These are phyloP conservation scores for Paxillus rubicundulus DNA, from an alignment of 768 basidiomycete species.

Conservation along the genomic window DNA sequence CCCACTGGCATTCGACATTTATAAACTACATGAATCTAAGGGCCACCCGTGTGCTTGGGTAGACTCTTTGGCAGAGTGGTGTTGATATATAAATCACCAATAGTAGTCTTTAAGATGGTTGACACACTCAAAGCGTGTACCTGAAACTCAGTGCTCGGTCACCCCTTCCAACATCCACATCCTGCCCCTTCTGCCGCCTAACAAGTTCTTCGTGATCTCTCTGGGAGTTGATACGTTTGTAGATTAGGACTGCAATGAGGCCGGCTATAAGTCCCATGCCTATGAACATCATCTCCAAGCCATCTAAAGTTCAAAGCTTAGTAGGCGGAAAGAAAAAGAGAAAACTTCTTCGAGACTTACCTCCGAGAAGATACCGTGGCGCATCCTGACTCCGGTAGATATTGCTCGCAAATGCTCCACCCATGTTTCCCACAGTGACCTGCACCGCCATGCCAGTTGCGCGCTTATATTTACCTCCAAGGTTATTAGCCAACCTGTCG, in stretches of 20 bases:
- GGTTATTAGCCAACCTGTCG: conserved; percentile 51
- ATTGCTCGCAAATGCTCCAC: conserved; percentile 62
- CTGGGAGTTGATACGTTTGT: conserved; percentile 53
- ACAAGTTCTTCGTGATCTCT: conserved; percentile 38
- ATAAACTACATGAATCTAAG: too few species aligned
- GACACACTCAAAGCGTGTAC: conserved; percentile 39
- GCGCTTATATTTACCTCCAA: conserved; percentile 69
- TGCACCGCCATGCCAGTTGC: conserved; percentile 66
- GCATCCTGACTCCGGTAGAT: conserved; percentile 58
- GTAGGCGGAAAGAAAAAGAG: not conserved
- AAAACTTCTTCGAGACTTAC: conserved; percentile 38
- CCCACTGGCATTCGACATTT: too few species aligned
- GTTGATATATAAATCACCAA: too few species aligned
- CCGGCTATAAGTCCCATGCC: conserved; percentile 58
- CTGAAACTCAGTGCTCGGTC: conserved; percentile 58
- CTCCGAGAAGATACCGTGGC: conserved; percentile 61
- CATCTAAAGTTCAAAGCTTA: conserved; percentile 38
- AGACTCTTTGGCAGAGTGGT: too few species aligned
- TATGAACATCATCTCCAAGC: conserved; percentile 64
- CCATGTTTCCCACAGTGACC: conserved; percentile 52
- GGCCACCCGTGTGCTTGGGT: too few species aligned
- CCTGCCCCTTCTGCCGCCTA: not conserved
- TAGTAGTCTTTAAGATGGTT: too few species aligned
- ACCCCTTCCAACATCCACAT: not conserved
- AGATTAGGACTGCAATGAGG: conserved; percentile 47